Conservation (phyloP, 257 asterid genomes). For the Nicotiana obtusifolia region DNA sequence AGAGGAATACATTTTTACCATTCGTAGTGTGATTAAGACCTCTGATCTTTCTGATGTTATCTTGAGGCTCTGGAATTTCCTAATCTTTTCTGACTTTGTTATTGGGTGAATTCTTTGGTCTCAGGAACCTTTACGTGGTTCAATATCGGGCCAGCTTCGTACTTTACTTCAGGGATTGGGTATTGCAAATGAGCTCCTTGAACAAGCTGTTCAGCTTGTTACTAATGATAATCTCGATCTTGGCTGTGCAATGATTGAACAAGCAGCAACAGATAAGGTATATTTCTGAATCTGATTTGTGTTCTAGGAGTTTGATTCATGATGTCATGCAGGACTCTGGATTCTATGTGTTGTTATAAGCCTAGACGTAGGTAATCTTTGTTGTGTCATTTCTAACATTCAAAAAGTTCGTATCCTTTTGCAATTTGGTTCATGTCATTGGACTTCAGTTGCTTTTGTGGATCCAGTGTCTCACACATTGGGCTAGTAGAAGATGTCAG, state of each 20-base stretch:
- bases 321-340: neutral
- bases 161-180: conserved; percentile 61
- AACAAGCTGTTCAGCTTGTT: conserved; percentile 76
- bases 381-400: neutral
- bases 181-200: conserved; percentile 58
- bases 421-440: neutral
- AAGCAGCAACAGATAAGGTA: conserved; percentile 98
- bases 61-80: neutral
- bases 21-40: neutral
- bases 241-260: conserved; percentile 96
- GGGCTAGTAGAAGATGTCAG: neutral
- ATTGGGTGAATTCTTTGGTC: neutral
- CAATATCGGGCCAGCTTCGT: conserved; percentile 81
- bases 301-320: neutral
- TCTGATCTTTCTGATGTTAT: neutral
- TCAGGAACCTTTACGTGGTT: conserved; percentile 89
- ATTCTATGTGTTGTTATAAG: neutral
- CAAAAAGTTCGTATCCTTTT: neutral
- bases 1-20: conserved; percentile 6
- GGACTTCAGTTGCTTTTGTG: neutral
- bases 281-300: neutral
- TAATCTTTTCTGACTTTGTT: neutral
- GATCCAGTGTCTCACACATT: neutral
- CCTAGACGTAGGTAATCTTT: neutral
- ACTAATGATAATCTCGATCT: conserved; percentile 97